phyloP scores from a whole-genome alignment of 2,329 filamentous ascomycete species.

The Trichoderma sp. region DNA sequence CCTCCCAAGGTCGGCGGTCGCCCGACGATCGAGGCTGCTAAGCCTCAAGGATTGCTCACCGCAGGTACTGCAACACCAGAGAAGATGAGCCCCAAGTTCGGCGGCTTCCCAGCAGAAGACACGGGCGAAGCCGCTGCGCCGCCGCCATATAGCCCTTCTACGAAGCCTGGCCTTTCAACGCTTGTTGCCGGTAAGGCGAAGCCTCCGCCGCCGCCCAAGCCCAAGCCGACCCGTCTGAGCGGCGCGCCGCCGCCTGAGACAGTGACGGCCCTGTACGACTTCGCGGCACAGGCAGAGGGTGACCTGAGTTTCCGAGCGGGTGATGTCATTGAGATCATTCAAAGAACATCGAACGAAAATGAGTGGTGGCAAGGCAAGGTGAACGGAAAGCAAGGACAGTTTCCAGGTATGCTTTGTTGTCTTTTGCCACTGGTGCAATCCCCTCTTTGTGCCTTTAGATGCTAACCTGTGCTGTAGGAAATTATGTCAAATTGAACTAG shows the following conservation, averaged over 20 bases:
- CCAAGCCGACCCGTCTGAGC: slow-evolving; percentile 76
- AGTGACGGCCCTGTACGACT: slow-evolving; percentile 92
- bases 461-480: slow-evolving; percentile 7
- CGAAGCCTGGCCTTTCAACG: slow-evolving; percentile 36
- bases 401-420: slow-evolving; percentile 69
- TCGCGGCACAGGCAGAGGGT: slow-evolving; percentile 90
- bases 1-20: slow-evolving; percentile 60
- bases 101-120: slow-evolving; percentile 43
- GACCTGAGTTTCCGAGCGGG: slow-evolving; percentile 89
- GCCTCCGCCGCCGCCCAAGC: slow-evolving; percentile 68
- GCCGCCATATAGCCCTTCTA: slow-evolving; percentile 65
- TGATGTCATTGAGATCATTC: slow-evolving; percentile 84
- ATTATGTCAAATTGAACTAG: slow-evolving; percentile 22
- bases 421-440: not conserved
- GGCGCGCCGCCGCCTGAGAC: slow-evolving; percentile 68
- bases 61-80: slow-evolving; percentile 39
- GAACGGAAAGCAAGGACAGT: slow-evolving; percentile 81
- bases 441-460: not conserved
- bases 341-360: slow-evolving; percentile 83
- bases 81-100: slow-evolving; percentile 38
- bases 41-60: slow-evolving; percentile 54
- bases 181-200: slow-evolving; percentile 62
- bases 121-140: slow-evolving; percentile 57
- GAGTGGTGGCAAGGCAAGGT: slow-evolving; percentile 95
- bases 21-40: slow-evolving; percentile 51